phyloP scores from a whole-genome alignment of 164 flowering plant species.

The Euptelea pleiosperma region DNA sequence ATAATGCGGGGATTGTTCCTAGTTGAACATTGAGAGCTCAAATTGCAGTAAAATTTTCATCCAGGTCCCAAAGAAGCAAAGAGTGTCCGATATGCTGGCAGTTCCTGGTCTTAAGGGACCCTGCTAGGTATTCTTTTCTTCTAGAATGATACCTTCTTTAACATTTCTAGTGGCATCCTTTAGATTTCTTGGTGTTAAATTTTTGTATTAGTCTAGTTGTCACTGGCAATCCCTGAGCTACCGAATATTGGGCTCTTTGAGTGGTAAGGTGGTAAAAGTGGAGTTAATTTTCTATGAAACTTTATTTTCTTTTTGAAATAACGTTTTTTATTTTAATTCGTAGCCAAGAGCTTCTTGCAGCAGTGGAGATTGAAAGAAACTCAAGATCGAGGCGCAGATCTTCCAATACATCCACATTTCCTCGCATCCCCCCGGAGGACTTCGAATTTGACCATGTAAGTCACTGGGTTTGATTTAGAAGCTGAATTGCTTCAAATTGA shows the following conservation, averaged over 20 bases:
- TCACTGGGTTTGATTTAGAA: constrained; percentile 1
- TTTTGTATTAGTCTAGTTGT: neutral
- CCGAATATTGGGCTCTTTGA: neutral
- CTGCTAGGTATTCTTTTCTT: constrained; percentile 40
- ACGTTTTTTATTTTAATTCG: neutral
- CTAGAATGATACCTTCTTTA: neutral
- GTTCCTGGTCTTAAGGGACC: constrained; percentile 52
- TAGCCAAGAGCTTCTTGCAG: constrained; percentile 75
- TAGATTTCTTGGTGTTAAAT: neutral
- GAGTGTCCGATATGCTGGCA: constrained; percentile 88
- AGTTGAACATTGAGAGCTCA: neutral
- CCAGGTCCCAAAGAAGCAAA: constrained; percentile 80
- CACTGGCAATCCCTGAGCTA: neutral
- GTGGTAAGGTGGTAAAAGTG: neutral
- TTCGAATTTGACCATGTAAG: constrained; percentile 38
- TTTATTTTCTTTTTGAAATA: neutral
- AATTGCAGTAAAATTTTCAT: constrained; percentile 2
- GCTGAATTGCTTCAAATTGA: constrained; percentile 9
- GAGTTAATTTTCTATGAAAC: neutral
- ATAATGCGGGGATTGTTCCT: neutral
- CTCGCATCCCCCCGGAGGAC: constrained; percentile 27
- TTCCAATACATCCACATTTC: constrained; percentile 18
- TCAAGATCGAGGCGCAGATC: constrained; percentile 32
- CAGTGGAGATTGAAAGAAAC: constrained; percentile 47
- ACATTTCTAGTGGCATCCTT: neutral